A percentile compares a stretch with the other conserved stretches of the same genome.
Conservation (phyloP, 495 filamentous ascomycete species). For the Penicillium goetzii region DNA sequence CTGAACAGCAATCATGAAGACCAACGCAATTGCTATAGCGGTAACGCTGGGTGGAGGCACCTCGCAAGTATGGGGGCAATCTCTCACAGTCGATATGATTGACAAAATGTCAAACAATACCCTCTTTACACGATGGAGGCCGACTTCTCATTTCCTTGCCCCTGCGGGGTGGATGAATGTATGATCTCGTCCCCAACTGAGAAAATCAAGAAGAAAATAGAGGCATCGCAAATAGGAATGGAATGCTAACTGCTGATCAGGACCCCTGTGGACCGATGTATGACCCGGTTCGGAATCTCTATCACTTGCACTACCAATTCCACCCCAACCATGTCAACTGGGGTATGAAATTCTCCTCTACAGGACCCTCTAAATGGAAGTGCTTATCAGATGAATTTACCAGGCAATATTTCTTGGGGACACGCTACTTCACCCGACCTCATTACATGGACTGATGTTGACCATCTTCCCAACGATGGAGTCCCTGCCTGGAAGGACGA, state of each 20-base stretch:
- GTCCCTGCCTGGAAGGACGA: conserved; percentile 24
- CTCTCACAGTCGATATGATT: conserved; percentile 18
- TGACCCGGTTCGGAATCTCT: conserved; percentile 17
- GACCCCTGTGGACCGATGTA: conserved; percentile 26
- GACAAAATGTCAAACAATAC: conserved; percentile 25
- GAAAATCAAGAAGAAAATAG: background rate
- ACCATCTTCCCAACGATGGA: conserved; percentile 17
- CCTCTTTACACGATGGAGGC: conserved; percentile 22
- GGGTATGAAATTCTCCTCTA: conserved; percentile 11
- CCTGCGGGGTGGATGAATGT: conserved; percentile 30
- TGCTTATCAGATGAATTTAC: background rate
- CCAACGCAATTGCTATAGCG: conserved; percentile 3
- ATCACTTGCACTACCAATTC: conserved; percentile 28
- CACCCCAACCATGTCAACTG: conserved; percentile 24
- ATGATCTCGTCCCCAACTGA: background rate
- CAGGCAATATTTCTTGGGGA: conserved; percentile 28
- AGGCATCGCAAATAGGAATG: background rate
- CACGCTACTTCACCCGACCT: conserved; percentile 23
- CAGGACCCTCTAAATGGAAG: background rate
- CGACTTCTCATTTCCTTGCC: conserved; percentile 26
- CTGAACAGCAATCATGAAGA: conserved; percentile 9
- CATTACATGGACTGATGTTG: conserved; percentile 24
- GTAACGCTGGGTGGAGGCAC: conserved; percentile 12
- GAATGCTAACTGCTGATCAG: conserved; percentile 9
- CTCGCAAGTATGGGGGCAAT: conserved; percentile 12